Base-by-base conservation (phyloP, 2,329 filamentous ascomycete genomes). In the Chaetomium strumarium region DNA sequence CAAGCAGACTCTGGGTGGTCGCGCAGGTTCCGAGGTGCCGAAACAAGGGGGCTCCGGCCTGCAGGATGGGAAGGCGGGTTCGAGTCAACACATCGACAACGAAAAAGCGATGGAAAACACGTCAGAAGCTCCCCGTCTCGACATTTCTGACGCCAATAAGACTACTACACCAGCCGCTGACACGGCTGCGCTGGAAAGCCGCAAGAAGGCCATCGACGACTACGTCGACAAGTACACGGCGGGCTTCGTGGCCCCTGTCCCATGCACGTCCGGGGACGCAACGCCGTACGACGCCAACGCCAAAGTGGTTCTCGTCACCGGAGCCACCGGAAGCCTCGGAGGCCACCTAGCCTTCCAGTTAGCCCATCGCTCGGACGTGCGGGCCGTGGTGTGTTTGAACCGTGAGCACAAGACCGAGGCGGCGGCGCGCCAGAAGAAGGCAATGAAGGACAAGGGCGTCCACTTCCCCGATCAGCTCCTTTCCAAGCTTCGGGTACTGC, bases 381-480 rank as follows among this genome's bases (percentile, higher is more conserved):
- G 41, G 1, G 49, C 30, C 2, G 62, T 70, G 1, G 54, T 76
- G 3, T 79, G 77, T 51, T 56, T 81, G 12, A 80, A 80, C 57
- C 70, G 76, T 1, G 57, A 55, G 5, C 5, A n/a, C 41, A 37
- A 34, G 31, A 19, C 20, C 17, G 34, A 33, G 5, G 62, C 67
- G 7, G 30, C 56, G 1, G 33, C n/a, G 51, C 5, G 46, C 24
- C 36, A 49, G 20, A 68, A 68, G 11, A 73, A 77, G 56, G 46
- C 59, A 4, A 37, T 68, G 20, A 61, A 71, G 0, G 39, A 60
- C 8, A 30, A 51, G 13, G 56, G 56, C 30, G 46, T 58, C 9
- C 14, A 20, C 4, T 29, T 61, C 2, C 4, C 14, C 5, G 6
- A 38, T 2, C 24, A 6, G 1, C 46, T 48, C 4, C 24, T 48